These are phyloP conservation scores for Botryotinia narcissicola DNA, from an alignment of 2,329 filamentous ascomycete genomes.

Conservation along the genomic window DNA sequence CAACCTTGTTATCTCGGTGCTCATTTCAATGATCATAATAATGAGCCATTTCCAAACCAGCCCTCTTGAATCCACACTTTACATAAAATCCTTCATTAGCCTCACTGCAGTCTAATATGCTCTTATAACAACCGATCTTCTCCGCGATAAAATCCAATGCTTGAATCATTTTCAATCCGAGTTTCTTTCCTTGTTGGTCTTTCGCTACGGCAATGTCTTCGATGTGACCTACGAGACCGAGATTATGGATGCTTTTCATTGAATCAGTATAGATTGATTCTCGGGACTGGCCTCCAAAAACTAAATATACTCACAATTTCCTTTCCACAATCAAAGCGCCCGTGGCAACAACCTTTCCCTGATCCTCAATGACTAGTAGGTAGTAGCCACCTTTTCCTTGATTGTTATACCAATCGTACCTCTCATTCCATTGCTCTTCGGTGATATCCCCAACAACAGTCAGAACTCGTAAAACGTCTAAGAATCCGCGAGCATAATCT, in stretches of 20 bases:
- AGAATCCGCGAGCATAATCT: slow-evolving; percentile 80
- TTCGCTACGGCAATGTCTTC: slow-evolving; percentile 96
- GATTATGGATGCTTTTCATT: slow-evolving; percentile 66
- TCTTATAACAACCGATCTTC: slow-evolving; percentile 93
- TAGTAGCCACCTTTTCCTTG: slow-evolving; percentile 72
- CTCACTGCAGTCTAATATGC: slow-evolving; percentile 93
- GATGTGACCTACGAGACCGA: slow-evolving; percentile 88
- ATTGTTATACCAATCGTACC: slow-evolving; percentile 76
- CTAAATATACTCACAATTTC: slow-evolving; percentile 70
- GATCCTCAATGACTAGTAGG: slow-evolving; percentile 76
- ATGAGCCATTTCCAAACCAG: slow-evolving; percentile 94
- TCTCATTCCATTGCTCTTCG: slow-evolving; percentile 69
- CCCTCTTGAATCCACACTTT: slow-evolving; percentile 92
- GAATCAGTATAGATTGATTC: slow-evolving; percentile 22
- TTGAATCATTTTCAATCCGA: slow-evolving; percentile 89
- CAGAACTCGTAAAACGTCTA: slow-evolving; percentile 86
- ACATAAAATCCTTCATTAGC: slow-evolving; percentile 96
- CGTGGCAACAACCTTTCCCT: slow-evolving; percentile 73
- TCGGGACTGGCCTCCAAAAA: not conserved
- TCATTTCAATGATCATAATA: slow-evolving; percentile 57
- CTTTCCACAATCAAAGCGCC: slow-evolving; percentile 88
- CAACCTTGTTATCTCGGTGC: not conserved
- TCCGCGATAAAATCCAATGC: slow-evolving; percentile 86
- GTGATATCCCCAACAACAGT: slow-evolving; percentile 89
- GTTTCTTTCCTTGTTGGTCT: slow-evolving; percentile 96